Evolutionary conservation across 805 yeast genomes (phyloP).

Genomic region (Yamadazyma insecticola): DNA sequence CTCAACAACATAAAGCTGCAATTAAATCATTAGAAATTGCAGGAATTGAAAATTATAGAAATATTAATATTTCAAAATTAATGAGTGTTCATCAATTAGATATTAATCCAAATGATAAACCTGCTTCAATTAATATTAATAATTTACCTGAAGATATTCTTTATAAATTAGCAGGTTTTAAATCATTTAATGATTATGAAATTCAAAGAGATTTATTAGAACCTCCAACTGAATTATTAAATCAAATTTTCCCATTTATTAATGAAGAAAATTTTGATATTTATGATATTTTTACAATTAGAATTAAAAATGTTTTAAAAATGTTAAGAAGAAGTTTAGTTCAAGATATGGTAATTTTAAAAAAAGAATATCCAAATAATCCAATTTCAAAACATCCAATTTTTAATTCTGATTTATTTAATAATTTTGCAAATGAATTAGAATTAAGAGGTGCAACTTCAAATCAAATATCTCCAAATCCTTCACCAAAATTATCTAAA

Average conservation of each 20-base stretch:
- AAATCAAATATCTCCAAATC: slow-evolving; percentile 4
- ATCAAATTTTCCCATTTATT: slow-evolving; percentile 26
- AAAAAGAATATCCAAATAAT: slow-evolving; percentile 17
- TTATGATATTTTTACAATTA: slow-evolving; percentile 7
- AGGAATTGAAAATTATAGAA: slow-evolving; percentile 13
- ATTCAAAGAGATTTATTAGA: slow-evolving; percentile 15
- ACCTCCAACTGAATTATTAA: slow-evolving; percentile 22
- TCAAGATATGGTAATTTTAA: slow-evolving; percentile 28
- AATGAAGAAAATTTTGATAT: slow-evolving; percentile 9
- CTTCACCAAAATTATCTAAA: not conserved
- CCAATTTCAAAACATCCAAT: slow-evolving; percentile 21
- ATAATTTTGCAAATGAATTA: slow-evolving; percentile 11
- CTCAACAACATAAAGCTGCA: slow-evolving; percentile 24
- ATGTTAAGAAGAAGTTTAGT: slow-evolving; percentile 18
- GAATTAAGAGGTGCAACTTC: slow-evolving; percentile 7
- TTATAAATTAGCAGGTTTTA: slow-evolving; percentile 20
- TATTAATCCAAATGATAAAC: slow-evolving; percentile 8
- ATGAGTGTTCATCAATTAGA: slow-evolving; percentile 11
- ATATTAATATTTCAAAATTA: slow-evolving; percentile 16
- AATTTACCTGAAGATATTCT: slow-evolving; percentile 12
- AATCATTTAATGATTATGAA: slow-evolving; percentile 12
- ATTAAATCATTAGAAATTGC: slow-evolving; percentile 15
- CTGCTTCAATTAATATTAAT: slow-evolving; percentile 8
- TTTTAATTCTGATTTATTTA: slow-evolving; percentile 16
- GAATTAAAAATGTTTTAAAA: slow-evolving; percentile 12